Evolutionary conservation across 768 basidiomycete genomes (phyloP), one percentile per base, ranked within the genome.

Genomic region (Leccinum truebloodii): DNA sequence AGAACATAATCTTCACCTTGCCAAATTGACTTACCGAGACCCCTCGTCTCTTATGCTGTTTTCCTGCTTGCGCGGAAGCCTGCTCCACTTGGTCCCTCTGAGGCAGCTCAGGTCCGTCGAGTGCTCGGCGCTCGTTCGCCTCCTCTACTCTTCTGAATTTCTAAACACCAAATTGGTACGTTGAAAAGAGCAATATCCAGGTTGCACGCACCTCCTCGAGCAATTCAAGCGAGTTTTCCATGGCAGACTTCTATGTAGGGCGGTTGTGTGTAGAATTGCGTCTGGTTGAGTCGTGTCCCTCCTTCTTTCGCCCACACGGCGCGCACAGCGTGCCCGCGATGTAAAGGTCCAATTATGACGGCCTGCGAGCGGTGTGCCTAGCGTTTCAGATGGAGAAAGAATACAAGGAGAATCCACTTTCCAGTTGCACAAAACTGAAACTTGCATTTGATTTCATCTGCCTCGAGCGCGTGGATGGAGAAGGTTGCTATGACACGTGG

Each of bases 21-120:
- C 87, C 86, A 63, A 86, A 84, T 18, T 83, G 78, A 57, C 84
- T 83, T 48, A 88, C 78, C 1, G 85, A 86, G 39, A 88, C 77
- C 55, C 82, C 85, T 18, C 80, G 81, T 52, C 80, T 73, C 59
- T 80, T 76, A 44, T 72, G 71, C 54, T 76, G 80, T n/a, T 65
- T 68, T 64, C 67, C 74, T 28, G 63, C 26, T 9, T 56, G 56
- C 9, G 54, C 58, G 35, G 71, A 44, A 57, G 67, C 34, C 34
- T 34, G 62, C 67, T 69, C 63, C 55, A 63, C 52, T 50, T 65
- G 48, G 58, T 69, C 57, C 52, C 1, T 34, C 53, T 41, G 57
- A 3, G 66, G 52, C 9, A 55, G 41, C 22, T 68, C 68, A 14
- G 61, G 61, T 49, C 77, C 77, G 57, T 76, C 75, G 56, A 74